These are phyloP conservation scores for Mollisia scopiformis DNA, from an alignment of 2,329 filamentous ascomycete species.

Conservation along the genomic window DNA sequence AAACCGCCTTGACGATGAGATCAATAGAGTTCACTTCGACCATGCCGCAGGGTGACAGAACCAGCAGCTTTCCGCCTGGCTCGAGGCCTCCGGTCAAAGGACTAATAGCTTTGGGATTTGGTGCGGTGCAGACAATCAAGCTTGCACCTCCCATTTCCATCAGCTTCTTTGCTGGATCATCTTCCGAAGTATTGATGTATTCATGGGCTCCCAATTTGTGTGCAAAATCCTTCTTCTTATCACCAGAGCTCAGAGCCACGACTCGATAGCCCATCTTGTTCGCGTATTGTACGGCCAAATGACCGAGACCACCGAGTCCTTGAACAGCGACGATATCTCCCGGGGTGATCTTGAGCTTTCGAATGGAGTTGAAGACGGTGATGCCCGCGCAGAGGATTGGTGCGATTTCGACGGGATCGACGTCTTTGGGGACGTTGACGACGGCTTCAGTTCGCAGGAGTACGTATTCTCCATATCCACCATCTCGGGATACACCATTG, in stretches of 20 bases:
- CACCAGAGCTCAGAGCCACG: conserved; percentile 67
- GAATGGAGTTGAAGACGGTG: conserved; percentile 64
- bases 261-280: conserved; percentile 76
- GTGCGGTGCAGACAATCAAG: conserved; percentile 65
- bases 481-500: conserved; percentile 68
- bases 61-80: conserved; percentile 58
- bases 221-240: conserved; percentile 71
- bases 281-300: conserved; percentile 75
- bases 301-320: conserved; percentile 76
- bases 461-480: conserved; percentile 70
- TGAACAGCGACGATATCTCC: conserved; percentile 62
- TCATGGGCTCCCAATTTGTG: conserved; percentile 61
- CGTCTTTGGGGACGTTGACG: conserved; percentile 55
- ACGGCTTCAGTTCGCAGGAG: conserved; percentile 62
- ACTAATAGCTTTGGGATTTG: conserved; percentile 57
- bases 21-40: conserved; percentile 47
- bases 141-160: conserved; percentile 62
- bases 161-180: conserved; percentile 52
- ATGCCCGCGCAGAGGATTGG: conserved; percentile 68
- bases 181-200: conserved; percentile 59
- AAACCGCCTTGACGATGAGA: conserved; percentile 55
- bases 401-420: conserved; percentile 56
- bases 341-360: conserved; percentile 55
- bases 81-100: conserved; percentile 57
- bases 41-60: conserved; percentile 55